Evolutionary conservation across 2,329 filamentous ascomycete species (phyloP), one percentile per base, ranked within the genome.

Genomic region (Dactylellina sp.): DNA sequence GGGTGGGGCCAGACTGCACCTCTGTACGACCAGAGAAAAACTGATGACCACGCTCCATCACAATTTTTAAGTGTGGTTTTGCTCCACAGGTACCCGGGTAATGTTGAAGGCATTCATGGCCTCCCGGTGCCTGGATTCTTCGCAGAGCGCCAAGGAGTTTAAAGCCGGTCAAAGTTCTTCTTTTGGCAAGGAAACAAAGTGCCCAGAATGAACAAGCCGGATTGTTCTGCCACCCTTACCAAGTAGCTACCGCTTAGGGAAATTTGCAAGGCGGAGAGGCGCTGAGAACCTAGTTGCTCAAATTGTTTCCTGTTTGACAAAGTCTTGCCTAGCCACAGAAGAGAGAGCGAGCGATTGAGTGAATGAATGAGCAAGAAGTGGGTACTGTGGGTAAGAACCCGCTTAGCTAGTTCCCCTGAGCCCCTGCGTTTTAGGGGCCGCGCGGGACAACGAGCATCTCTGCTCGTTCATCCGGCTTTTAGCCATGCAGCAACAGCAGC

Each of bases 401-500:
- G 25, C 32, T 59, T 64, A 18, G 42, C 16, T 64, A 18, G 42
- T 12, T 59, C 47, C 42, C 61, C 70, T 66, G 66, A 61, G 63
- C 55, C 70, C 70, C 70, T 74, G 70, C 70, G 70, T 74, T 74
- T 74, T 59, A 61, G 22, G 56, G 70, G 25, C 55, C 70, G 70
- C 70, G 70, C 70, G 70, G 68, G 44, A 60, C 56, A 64, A 52
- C 59, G 20, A 16, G 20, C 35, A 7, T 40, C 7, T 18, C 18
- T 55, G 24, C 39, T 55, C 37, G 39, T 37, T 63, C 35, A 28
- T 46, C 42, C 18, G 28, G 11, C 28, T 16, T 28, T 5, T 35
- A n/a, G 11, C n/a, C 20, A 16, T 49, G 44, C 47, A 24, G 35
- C 28, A 39, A 16, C 39, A 47, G 46, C 61, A 49, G 28, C 22